phyloP scores from a whole-genome alignment of 306 rosid species.

The Sicyos edulis region DNA sequence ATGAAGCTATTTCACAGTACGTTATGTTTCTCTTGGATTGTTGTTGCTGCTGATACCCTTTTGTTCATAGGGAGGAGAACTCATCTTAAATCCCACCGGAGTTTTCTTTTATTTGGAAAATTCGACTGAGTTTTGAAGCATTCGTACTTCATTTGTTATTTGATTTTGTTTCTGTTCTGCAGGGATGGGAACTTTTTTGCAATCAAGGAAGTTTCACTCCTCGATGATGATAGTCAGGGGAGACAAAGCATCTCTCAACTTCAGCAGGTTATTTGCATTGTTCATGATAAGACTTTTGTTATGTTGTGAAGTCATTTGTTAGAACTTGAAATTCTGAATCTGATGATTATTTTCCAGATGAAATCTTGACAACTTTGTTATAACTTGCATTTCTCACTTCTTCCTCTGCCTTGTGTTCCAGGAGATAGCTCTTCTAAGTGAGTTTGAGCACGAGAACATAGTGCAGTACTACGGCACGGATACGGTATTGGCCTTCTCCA shows the following conservation, averaged over 20 bases:
- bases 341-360: not conserved
- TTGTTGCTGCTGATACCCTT: not conserved
- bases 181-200: constrained; percentile 81
- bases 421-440: constrained; percentile 92
- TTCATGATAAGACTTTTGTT: not conserved
- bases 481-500: constrained; percentile 47
- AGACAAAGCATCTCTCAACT: constrained; percentile 73
- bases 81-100: no score
- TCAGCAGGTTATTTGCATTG: constrained; percentile 55
- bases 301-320: no score
- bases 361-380: no score
- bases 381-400: not conserved
- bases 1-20: constrained; percentile 84
- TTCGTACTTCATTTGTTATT: not conserved
- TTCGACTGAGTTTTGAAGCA: not conserved
- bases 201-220: constrained; percentile 93
- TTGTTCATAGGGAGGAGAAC: not conserved
- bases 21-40: constrained; percentile 20
- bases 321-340: not conserved
- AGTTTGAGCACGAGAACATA: constrained; percentile 87
- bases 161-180: constrained; percentile 25
- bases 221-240: constrained; percentile 77
- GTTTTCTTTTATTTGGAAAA: no score
- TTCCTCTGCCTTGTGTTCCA: constrained; percentile 26
- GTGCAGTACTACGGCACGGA: constrained; percentile 83